phyloP scores from a whole-genome alignment of 257 asterid species.

The Datura wrightii region DNA sequence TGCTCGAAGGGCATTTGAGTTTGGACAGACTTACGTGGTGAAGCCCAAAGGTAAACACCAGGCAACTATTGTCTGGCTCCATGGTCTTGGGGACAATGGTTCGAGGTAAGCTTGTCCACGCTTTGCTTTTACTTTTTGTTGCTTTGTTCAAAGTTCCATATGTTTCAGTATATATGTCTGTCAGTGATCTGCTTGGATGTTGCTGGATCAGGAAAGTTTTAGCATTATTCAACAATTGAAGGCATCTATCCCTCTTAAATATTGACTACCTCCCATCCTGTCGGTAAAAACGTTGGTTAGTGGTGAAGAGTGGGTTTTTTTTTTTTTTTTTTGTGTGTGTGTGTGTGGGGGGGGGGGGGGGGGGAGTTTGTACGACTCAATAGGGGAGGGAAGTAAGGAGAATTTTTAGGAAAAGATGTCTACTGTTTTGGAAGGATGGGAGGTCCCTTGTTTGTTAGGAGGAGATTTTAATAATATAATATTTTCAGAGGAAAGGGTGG shows the following conservation, averaged over 20 bases:
- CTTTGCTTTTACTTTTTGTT: slow-evolving; percentile 13
- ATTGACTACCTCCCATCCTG: neutral
- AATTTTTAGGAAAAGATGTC: too few relatives aligned
- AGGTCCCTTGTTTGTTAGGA: too few relatives aligned
- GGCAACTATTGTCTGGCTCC: slow-evolving; percentile 88
- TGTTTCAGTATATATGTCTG: neutral
- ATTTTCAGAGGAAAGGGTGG: too few relatives aligned
- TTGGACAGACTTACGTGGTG: slow-evolving; percentile 81
- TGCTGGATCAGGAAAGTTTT: slow-evolving; percentile 15
- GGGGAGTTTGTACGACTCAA: too few relatives aligned
- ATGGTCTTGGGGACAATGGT: slow-evolving; percentile 91
- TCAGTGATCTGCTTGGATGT: slow-evolving; percentile 25
- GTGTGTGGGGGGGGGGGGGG: too few relatives aligned
- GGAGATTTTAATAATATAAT: too few relatives aligned
- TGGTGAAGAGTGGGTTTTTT: too few relatives aligned
- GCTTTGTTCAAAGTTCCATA: neutral
- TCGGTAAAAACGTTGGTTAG: too few relatives aligned
- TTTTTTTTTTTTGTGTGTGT: too few relatives aligned
- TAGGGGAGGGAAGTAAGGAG: too few relatives aligned
- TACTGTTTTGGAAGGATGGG: too few relatives aligned
- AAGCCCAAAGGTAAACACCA: slow-evolving; percentile 85
- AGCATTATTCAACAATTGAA: neutral
- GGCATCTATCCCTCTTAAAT: neutral
- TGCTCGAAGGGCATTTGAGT: slow-evolving; percentile 64
- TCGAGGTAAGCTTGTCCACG: slow-evolving; percentile 54